These are phyloP conservation scores for Anastatica hierochuntica DNA, from an alignment of 345 rosid genomes.

Conservation along the genomic window DNA sequence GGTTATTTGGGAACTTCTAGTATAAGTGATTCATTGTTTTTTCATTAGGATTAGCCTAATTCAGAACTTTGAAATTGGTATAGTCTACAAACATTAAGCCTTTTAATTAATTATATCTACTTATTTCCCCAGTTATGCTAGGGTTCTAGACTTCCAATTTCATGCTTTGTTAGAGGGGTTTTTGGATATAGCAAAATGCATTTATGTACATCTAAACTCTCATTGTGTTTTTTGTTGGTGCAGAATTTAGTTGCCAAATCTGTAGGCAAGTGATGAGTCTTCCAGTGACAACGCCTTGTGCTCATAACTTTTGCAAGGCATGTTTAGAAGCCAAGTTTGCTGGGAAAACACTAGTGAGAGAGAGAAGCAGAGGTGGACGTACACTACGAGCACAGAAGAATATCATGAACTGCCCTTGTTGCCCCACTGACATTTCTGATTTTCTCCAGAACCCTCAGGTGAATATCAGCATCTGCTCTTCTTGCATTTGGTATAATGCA, in stretches of 20 bases:
- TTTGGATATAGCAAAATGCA: not conserved
- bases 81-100: too few species aligned
- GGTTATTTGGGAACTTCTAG: too few species aligned
- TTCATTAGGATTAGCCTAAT: too few species aligned
- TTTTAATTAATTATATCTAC: too few species aligned
- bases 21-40: too few species aligned
- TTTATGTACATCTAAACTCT: not conserved
- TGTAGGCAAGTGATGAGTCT: not conserved
- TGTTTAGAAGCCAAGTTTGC: not conserved
- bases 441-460: constrained; percentile 51
- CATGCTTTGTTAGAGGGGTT: not conserved
- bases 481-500: too few species aligned
- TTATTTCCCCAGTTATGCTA: too few species aligned
- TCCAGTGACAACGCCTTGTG: not conserved
- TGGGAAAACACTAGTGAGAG: not conserved
- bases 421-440: constrained; percentile 60
- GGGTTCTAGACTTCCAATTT: too few species aligned
- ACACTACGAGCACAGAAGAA: too few species aligned
- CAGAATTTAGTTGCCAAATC: not conserved
- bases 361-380: constrained; percentile 5
- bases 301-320: constrained; percentile 2
- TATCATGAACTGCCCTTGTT: constrained; percentile 55
- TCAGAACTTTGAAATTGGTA: too few species aligned
- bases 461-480: too few species aligned
- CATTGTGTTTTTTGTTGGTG: not conserved